Evolutionary conservation across 1,284 basidiomycete species (phyloP), one percentile per base, ranked within the genome.

Genomic region (Amylostereum chailletii): DNA sequence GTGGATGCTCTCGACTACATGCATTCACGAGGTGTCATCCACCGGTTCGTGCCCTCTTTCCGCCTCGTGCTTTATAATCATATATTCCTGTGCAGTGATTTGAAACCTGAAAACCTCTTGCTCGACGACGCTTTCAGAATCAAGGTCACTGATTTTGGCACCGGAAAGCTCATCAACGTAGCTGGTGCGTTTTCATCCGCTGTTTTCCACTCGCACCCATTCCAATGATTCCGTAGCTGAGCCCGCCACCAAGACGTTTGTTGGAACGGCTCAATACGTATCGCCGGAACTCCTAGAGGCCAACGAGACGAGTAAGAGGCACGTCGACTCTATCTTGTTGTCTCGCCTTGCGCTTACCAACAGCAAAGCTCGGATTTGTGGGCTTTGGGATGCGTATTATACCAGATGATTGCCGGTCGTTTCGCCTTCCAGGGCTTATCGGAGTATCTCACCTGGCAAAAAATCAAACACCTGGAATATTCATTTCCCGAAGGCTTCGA

Each of bases 81-180:
- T 19, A 19, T 19, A 19, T 19, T 19, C 19, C 19, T 49, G 33
- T 46, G 42, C 63, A 83, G 81, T 36, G 91, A 94, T 66, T 74
- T 95, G 39, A 96, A 95, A 67, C 93, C 93, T 1, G 92, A 96
- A 66, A 96, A 96, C 65, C 77, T 98, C 40, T 72, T 99, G 10
- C 75, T 98, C 39, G 92, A 94, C 59, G 78, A 81, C 45, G 76
- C 84, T 26, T 89, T 84, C 69, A 81, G 92, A 46, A 81, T 97
- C 65, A 97, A 95, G 67, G 81, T 99, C 26, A 92, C 94, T 31
- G 96, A 99, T 67, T 99, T 99, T 68, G 96, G 96, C 7, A 96
- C 93, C 19, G 94, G 92, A 34, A 95, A 95, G 69, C 76, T 95
- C 55, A 71, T 94, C 45, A 79, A 82, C 56, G 65, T 78, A 10